Conservation (phyloP, 106 monocot species). For the Chionographis japonica region DNA sequence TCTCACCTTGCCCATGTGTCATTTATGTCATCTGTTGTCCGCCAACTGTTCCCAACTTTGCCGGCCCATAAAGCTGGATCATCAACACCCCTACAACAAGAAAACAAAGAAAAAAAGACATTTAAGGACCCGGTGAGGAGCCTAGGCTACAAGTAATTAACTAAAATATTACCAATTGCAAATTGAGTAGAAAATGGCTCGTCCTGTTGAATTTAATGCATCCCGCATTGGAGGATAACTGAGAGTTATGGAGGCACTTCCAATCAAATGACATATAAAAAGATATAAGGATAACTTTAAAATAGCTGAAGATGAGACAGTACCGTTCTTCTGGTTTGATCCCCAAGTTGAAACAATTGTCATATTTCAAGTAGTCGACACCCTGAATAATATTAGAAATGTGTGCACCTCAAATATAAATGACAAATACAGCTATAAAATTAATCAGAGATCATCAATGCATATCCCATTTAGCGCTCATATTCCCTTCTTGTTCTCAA, state of each 20-base stretch:
- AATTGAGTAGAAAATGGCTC: conserved; percentile 77
- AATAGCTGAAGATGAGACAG: background rate
- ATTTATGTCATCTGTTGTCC: conserved; percentile 92
- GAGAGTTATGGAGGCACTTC: background rate
- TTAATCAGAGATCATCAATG: too few species aligned
- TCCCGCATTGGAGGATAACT: conserved; percentile 99
- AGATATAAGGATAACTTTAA: background rate
- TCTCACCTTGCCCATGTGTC: conserved; percentile 89
- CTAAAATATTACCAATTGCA: conserved; percentile 80
- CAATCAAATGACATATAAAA: background rate
- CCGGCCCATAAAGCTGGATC: conserved; percentile 96
- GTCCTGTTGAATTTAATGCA: conserved; percentile 85
- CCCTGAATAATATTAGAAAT: conserved; percentile 40
- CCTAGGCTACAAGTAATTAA: background rate
- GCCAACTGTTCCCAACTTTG: conserved; percentile 95
- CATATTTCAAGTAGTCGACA: conserved; percentile 94
- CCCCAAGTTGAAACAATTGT: conserved; percentile 94
- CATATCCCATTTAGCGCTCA: too few species aligned
- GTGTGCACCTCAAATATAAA: background rate
- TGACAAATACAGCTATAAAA: too few species aligned
- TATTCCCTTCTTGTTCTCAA: background rate
- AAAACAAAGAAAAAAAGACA: background rate
- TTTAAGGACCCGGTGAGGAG: background rate
- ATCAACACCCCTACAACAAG: conserved; percentile 68
- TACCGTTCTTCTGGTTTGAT: conserved; percentile 86